phyloP scores from a whole-genome alignment of 495 filamentous ascomycete species.

The Tuber borchii region DNA sequence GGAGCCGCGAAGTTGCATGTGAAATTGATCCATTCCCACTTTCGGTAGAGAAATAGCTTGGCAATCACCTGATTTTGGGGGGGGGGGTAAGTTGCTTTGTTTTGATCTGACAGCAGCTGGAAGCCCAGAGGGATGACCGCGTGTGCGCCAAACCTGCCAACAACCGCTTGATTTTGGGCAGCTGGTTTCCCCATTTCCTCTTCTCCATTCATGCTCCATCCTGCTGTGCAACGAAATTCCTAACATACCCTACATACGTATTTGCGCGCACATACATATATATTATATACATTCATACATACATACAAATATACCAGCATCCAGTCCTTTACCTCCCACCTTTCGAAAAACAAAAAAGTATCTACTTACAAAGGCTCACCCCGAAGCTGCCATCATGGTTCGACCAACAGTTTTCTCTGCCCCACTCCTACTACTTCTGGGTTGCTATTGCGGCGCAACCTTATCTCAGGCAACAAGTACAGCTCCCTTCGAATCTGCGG shows the following conservation, averaged over 20 bases:
- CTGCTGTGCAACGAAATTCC: background rate
- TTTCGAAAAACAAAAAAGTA: background rate
- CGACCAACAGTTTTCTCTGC: background rate
- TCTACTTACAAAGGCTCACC: background rate
- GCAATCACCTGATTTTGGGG: background rate
- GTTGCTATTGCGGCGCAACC: slow-evolving; percentile 4
- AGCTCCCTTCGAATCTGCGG: slow-evolving; percentile 14
- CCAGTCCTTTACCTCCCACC: background rate
- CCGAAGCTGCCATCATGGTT: slow-evolving; percentile 8
- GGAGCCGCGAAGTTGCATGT: background rate
- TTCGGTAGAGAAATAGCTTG: background rate
- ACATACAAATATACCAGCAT: slow-evolving; percentile 5
- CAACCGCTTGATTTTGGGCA: background rate
- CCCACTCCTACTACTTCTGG: slow-evolving; percentile 10
- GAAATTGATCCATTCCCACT: background rate
- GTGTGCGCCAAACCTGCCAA: background rate
- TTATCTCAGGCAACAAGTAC: slow-evolving; percentile 11
- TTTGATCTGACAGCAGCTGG: background rate
- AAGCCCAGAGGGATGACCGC: background rate
- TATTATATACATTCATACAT: background rate
- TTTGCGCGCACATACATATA: background rate
- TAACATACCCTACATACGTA: background rate
- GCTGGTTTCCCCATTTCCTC: background rate
- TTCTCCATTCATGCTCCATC: background rate
- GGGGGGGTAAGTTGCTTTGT: background rate